A percentile compares a stretch with the other conserved stretches of the same genome.
Conservation (phyloP, 352 stramenopile genomes). For the Phytopythium mirpurense region DNA sequence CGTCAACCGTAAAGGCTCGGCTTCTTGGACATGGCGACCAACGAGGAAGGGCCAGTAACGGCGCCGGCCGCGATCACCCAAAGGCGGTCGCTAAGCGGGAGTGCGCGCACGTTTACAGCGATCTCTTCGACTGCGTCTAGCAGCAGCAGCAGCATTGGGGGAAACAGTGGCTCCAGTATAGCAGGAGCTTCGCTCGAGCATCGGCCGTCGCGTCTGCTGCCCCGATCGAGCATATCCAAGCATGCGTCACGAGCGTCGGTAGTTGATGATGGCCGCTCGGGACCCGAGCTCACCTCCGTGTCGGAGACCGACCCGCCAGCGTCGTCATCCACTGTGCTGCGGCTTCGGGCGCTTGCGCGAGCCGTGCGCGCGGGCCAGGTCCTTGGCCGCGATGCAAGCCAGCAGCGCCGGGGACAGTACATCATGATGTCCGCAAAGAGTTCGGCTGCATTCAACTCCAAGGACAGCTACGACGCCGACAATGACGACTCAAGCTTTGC, state of each 20-base stretch:
- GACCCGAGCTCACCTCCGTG: slow-evolving; percentile 7
- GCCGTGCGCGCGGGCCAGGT: slow-evolving; percentile 49
- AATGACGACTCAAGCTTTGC: slow-evolving; percentile 6
- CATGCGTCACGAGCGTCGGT: slow-evolving; percentile 3
- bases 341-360: slow-evolving; percentile 39
- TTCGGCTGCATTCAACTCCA: background rate
- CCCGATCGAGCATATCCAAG: slow-evolving; percentile 5
- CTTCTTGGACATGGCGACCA: background rate
- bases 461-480: background rate
- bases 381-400: slow-evolving; percentile 20
- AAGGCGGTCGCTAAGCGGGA: background rate
- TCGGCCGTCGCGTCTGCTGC: slow-evolving; percentile 13
- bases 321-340: slow-evolving; percentile 33
- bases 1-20: background rate
- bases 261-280: background rate
- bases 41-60: background rate
- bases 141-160: background rate
- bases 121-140: background rate
- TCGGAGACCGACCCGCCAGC: slow-evolving; percentile 14
- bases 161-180: background rate
- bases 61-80: background rate
- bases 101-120: background rate
- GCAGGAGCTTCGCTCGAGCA: background rate
- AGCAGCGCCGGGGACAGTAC: slow-evolving; percentile 1
- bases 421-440: slow-evolving; percentile 1